Base-by-base conservation (phyloP, 140 eudicot species). In the Senecio squalidus region DNA sequence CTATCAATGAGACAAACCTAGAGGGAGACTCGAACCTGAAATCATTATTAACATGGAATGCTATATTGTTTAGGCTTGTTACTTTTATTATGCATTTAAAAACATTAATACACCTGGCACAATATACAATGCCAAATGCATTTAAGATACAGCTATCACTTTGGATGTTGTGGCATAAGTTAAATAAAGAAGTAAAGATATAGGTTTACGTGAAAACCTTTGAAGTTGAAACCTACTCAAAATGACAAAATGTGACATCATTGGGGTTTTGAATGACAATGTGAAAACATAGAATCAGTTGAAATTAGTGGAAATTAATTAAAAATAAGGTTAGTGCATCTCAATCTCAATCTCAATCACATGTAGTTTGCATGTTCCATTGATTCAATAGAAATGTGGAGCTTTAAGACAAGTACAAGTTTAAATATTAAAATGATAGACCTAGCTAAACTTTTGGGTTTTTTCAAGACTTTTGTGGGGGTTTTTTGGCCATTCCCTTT, bases 281-380 rank as follows among this genome's bases (percentile, higher is more conserved):
- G n/a, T n/a, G n/a, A n/a, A n/a, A n/a, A n/a, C n/a, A n/a, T n/a
- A n/a, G n/a, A n/a, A n/a, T n/a, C n/a, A n/a, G n/a, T n/a, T 33
- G 54, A 71, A 33, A 63, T 5, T 44, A 38, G 53, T 55, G 65
- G 46, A 63, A 63, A 63, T 46, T 64, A 33, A 55, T 72, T 34
- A 55, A 64, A 55, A 55, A 63, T 46, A 17, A 29, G 4, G 67
- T 55, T 38, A 55, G 46, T 46, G 62, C 72, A 72, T 72, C 77
- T 72, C 77, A 56, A 56, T 36, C 77, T 64, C 77, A 72, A 72
- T 72, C 77, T 72, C 77, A 56, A 56, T 36, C 77, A 72, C 77
- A 72, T 72, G 77, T 47, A 64, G 66, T 64, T 71, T 64, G 60
- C 77, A 72, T 72, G 77, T 72, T 72, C 66, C 72, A 56, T 55